Base-by-base conservation (phyloP, 768 basidiomycete genomes). In the Suillus fuscotomentosus region DNA sequence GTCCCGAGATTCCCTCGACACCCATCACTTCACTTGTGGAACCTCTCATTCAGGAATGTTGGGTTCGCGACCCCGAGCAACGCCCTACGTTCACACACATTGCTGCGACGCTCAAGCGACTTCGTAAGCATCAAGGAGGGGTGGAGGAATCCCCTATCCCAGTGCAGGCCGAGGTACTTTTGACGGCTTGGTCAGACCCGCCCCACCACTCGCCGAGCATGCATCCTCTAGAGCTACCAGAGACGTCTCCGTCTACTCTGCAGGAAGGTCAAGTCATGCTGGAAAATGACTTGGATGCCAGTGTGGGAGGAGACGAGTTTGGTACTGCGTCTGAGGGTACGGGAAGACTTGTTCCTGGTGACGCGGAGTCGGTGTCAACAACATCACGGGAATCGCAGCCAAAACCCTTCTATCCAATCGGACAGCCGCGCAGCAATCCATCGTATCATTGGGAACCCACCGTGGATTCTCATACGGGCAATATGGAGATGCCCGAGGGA, bases 61-160 rank as follows among this genome's bases (percentile, higher is more conserved):
- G 91, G 90, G 74, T 80, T 53, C 77, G 75, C 2, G 79, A 85
- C 60, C 84, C 88, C 1, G 68, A 70, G 8, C 64, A 69, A n/a
- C 82, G 91, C 0, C 85, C 86, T 4, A 65, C 79, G 0, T 92
- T 92, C 69, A 72, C 78, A 20, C 69, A 76, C 34, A 77, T 90
- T 34, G 82, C 83, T 2, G 66, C 70, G 7, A 80, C 80, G 15
- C 68, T 90, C 60, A 80, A 82, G 69, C 74, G 70, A 36, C 69
- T 88, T 39, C 79, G 84, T 55, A 79, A 75, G 48, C 76, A 69
- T n/a, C 74, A 71, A 24, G 82, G 79, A 3, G 70, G 72, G 27
- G 73, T 51, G 70, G 69, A 15, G 69, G 73, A 61, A 78, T 78
- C 22, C 62, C 55, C 41, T 57, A 63, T 31, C 78, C 81, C 71